Evolutionary conservation across 768 basidiomycete genomes (phyloP).

Genomic region (Lactarius tabidus): DNA sequence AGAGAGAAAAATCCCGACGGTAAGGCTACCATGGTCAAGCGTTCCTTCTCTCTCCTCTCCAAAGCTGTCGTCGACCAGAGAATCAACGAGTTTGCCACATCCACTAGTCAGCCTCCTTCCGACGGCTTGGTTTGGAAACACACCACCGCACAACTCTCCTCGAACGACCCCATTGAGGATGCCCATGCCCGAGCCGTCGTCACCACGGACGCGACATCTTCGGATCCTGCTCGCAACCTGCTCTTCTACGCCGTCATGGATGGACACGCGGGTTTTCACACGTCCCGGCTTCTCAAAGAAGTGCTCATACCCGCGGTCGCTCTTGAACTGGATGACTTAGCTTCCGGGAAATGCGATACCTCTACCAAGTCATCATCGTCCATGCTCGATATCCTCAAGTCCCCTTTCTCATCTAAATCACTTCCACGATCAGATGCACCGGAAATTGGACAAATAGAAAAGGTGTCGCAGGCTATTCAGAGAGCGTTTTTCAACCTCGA

Average conservation of each 20-base stretch:
- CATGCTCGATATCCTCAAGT: slow-evolving; percentile 38
- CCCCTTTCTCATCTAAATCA: slow-evolving; percentile 33
- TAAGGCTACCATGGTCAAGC: slow-evolving; percentile 49
- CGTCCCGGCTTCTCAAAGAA: slow-evolving; percentile 78
- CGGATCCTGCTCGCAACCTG: slow-evolving; percentile 61
- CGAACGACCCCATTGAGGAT: slow-evolving; percentile 93
- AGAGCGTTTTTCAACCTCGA: slow-evolving; percentile 82
- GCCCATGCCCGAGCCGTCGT: slow-evolving; percentile 70
- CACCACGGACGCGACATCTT: slow-evolving; percentile 55
- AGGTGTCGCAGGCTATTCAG: slow-evolving; percentile 64
- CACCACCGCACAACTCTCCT: slow-evolving; percentile 72
- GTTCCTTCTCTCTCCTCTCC: slow-evolving; percentile 53
- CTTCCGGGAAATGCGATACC: slow-evolving; percentile 40
- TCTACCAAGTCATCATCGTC: slow-evolving; percentile 30
- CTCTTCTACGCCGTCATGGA: slow-evolving; percentile 90
- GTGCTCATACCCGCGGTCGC: slow-evolving; percentile 82
- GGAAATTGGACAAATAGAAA: slow-evolving; percentile 45
- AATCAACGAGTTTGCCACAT: slow-evolving; percentile 50
- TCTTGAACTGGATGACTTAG: slow-evolving; percentile 62
- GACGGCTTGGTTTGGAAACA: slow-evolving; percentile 66
- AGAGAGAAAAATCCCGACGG: slow-evolving; percentile 56
- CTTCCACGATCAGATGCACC: slow-evolving; percentile 29
- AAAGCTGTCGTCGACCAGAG: slow-evolving; percentile 52
- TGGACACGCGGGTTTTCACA: slow-evolving; percentile 82
- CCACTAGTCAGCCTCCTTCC: slow-evolving; percentile 44